Percentiles rank a stretch among this genome's conserved stretches.
phyloP scores from a whole-genome alignment of 2,329 filamentous ascomycete species.

The Cladosporium colombiae region DNA sequence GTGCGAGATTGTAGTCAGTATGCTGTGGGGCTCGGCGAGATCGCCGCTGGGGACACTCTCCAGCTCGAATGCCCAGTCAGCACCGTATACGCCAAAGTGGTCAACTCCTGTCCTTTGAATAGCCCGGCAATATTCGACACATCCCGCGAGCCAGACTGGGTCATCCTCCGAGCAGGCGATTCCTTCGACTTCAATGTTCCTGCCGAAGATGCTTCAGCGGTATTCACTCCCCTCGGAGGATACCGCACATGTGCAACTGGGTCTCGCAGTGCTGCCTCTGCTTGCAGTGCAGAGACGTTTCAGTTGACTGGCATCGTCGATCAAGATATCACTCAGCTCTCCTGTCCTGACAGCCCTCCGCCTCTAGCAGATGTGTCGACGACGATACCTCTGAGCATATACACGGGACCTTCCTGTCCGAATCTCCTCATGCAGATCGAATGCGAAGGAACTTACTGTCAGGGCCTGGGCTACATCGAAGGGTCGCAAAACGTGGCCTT shows the following conservation, averaged over 20 bases:
- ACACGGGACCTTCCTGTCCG: background rate
- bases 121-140: background rate
- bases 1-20: background rate
- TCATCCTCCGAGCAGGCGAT: background rate
- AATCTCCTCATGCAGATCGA: background rate
- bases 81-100: background rate
- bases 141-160: background rate
- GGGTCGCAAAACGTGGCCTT: background rate
- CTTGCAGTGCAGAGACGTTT: background rate
- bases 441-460: background rate
- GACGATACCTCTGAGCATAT: background rate
- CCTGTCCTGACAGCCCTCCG: background rate
- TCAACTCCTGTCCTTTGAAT: background rate
- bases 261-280: background rate
- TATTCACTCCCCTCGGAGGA: background rate
- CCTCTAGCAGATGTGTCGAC: background rate
- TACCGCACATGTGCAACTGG: background rate
- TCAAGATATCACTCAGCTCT: background rate
- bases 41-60: background rate
- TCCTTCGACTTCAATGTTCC: background rate
- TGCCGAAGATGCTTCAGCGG: background rate
- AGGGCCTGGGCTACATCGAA: background rate
- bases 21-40: background rate
- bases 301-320: background rate
- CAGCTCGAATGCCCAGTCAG: background rate